Evolutionary conservation across 768 basidiomycete genomes (phyloP).

Genomic region (Collybia nuda): DNA sequence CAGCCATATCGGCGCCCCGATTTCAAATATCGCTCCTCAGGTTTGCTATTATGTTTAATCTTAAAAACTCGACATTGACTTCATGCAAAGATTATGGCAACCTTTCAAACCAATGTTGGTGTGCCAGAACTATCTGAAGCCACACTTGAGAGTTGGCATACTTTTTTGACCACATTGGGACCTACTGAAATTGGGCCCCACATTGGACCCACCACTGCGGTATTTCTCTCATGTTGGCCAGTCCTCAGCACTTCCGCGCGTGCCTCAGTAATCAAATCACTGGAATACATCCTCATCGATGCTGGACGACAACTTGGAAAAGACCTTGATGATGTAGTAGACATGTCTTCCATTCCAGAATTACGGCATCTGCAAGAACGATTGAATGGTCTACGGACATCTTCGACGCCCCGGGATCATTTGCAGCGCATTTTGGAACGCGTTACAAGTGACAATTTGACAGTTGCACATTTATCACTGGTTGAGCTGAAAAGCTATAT

Average conservation of each 20-base stretch:
- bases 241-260: slow-evolving; percentile 53
- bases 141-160: slow-evolving; percentile 77
- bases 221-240: slow-evolving; percentile 78
- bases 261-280: slow-evolving; percentile 51
- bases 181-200: slow-evolving; percentile 77
- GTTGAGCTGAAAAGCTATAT: slow-evolving; percentile 75
- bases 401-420: slow-evolving; percentile 51
- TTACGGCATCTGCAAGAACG: slow-evolving; percentile 42
- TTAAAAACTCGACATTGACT: not conserved
- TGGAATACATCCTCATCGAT: slow-evolving; percentile 71
- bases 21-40: slow-evolving; percentile 84
- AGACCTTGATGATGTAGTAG: slow-evolving; percentile 77
- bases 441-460: slow-evolving; percentile 73
- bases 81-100: slow-evolving; percentile 83
- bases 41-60: slow-evolving; percentile 37
- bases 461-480: slow-evolving; percentile 72
- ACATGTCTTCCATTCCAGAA: slow-evolving; percentile 71
- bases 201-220: slow-evolving; percentile 84
- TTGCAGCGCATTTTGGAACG: slow-evolving; percentile 74
- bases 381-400: slow-evolving; percentile 43
- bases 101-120: slow-evolving; percentile 85
- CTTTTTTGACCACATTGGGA: slow-evolving; percentile 68
- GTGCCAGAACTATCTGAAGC: slow-evolving; percentile 75
- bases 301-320: slow-evolving; percentile 51
- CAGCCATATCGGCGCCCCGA: slow-evolving; percentile 64